Conservation (phyloP, 2,329 filamentous ascomycete genomes). For the Pestalotiopsis sp. region DNA sequence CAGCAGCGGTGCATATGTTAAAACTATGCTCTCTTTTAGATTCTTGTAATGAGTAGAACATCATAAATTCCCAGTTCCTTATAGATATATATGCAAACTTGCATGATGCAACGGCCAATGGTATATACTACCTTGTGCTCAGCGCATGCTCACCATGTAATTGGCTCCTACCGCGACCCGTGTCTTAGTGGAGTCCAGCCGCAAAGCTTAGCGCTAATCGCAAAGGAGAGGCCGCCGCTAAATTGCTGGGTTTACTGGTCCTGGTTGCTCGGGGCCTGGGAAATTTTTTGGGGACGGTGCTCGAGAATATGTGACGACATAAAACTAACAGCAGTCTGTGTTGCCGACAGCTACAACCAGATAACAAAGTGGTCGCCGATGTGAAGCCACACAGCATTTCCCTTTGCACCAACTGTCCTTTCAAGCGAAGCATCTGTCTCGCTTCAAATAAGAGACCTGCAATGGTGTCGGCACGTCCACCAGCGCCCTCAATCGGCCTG, state of each 20-base stretch:
- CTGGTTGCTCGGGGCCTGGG: background rate
- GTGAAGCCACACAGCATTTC: slow-evolving; percentile 1
- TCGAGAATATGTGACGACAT: slow-evolving; percentile 12
- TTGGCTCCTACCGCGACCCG: background rate
- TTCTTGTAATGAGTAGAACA: background rate
- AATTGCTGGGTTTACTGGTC: background rate
- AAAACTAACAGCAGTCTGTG: background rate
- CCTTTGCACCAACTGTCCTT: background rate
- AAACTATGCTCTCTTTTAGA: background rate
- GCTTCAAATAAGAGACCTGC: background rate
- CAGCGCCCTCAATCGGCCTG: slow-evolving; percentile 57
- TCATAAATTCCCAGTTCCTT: background rate
- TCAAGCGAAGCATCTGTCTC: background rate
- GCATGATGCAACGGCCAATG: background rate
- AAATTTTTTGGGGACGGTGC: background rate
- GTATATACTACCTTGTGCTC: background rate
- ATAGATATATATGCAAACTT: background rate
- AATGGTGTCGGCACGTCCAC: slow-evolving; percentile 47
- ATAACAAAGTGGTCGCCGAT: slow-evolving; percentile 6
- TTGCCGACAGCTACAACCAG: background rate
- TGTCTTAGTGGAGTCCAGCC: background rate
- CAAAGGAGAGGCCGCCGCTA: background rate
- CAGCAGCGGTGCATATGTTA: background rate
- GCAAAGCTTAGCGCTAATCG: background rate
- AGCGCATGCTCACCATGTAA: background rate